Evolutionary conservation across 2,329 filamentous ascomycete species (phyloP), one percentile per base, ranked within the genome.

Genomic region (Tolypocladium guangdongense): DNA sequence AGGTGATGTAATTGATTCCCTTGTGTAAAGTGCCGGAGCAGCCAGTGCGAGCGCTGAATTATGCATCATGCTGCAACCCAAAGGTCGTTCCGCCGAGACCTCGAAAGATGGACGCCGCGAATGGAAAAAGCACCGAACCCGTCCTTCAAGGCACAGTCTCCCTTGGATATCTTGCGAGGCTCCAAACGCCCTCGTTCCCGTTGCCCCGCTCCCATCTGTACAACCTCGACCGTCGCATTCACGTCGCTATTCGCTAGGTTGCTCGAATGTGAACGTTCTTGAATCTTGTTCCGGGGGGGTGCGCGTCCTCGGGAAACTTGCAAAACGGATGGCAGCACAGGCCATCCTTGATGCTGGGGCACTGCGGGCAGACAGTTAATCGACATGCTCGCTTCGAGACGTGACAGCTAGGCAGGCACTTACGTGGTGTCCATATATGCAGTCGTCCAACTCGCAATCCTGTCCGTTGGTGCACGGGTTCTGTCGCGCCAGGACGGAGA

Each of bases 361-460:
- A 82, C 78, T 81, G 53, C 12, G 18, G 4, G 7, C 7, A 39
- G 2, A 8, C 20, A 2, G 32, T 50, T 32, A 24, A n/a, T 14
- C 11, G 24, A 12, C 7, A 50, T 10, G 46, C 24, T 6, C 4
- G 20, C 22, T 33, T 7, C 16, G 27, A 38, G 3, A 18, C 14
- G 1, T 10, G 32, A 24, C 3, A 45, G 20, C 33, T 7, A 16
- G 45, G 47, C 27, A 16, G 45, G 47, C 27, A 72, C 78, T 70
- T 62, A 81, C 78, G 60, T 84, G 76, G 62, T 84, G 81, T 3
- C 81, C 81, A 59, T 84, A 84, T 55, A 84, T 83, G 62, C 81
- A 84, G 56, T 78, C 75, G 2, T 76, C 72, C 4, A 74, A 66
- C 7, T 78, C 74, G 58, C 81, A 84, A n/a, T 79, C 71, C 62